Conservation (phyloP, 1,139 yeast genomes). For the Geotrichum bryndzae region DNA sequence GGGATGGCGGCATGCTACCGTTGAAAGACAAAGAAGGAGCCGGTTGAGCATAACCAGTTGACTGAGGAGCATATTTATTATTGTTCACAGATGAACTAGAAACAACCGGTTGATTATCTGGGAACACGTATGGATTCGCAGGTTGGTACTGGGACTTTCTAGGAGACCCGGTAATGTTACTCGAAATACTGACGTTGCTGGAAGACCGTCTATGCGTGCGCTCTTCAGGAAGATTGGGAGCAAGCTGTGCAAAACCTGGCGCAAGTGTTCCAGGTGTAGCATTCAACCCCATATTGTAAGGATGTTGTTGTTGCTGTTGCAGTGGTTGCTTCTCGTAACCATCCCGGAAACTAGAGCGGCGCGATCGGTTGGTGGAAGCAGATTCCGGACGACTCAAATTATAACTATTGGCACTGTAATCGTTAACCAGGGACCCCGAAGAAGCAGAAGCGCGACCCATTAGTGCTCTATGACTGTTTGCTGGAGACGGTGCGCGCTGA, state of each 20-base stretch:
- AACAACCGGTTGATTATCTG: conserved; percentile 4
- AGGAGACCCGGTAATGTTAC: conserved; percentile 3
- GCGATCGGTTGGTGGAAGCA: conserved; percentile 1
- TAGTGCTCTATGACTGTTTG: not conserved
- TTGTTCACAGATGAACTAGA: not conserved
- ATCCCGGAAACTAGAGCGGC: conserved; percentile 7
- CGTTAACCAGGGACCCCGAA: not conserved
- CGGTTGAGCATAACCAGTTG: not conserved
- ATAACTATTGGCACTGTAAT: not conserved
- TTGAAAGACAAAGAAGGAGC: not conserved
- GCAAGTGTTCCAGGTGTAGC: not conserved
- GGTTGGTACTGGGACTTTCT: not conserved
- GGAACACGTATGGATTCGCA: not conserved
- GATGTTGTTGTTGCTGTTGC: not conserved
- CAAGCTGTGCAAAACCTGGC: not conserved
- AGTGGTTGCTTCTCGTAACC: not conserved
- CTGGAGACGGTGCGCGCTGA: conserved; percentile 1
- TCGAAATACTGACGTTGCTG: not conserved
- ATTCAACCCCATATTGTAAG: not conserved
- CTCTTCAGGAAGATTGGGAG: not conserved
- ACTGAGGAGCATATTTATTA: conserved; percentile 5
- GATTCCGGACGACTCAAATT: conserved; percentile 6
- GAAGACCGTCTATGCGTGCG: not conserved
- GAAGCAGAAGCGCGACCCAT: not conserved
- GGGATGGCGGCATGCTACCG: not conserved